Evolutionary conservation across 306 rosid species (phyloP), one percentile per base, ranked within the genome.

Genomic region (Malus domestica): DNA sequence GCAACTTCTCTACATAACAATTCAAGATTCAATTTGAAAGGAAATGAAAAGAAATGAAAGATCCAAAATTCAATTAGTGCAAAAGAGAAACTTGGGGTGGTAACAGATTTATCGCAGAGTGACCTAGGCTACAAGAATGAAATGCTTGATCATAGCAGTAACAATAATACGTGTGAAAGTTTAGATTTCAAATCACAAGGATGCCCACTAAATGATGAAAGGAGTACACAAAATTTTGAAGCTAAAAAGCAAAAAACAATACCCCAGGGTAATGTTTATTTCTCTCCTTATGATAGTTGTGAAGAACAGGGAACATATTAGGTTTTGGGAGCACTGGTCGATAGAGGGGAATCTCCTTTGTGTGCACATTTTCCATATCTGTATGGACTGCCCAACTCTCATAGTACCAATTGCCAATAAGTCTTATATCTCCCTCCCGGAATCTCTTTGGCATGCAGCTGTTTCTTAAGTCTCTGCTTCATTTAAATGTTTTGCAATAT

Each of bases 1-100:
- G 98, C 91, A 93, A 86, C 84, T 88, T 93, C 64, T 93, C 98
- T 93, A 71, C 84, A 83, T 75, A 73, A 60, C 61, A 76, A 80
- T 55, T 67, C 49, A 69, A 69, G 12, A 79, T 57, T 20, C 45
- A n/a, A 66, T 10, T 22, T 51, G 4, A 73, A 59, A 3, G 9
- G 4, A 6, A 22, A 49, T 4, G 6, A 46, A 11, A 57, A 25
- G 45, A 61, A 68, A n/a, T 0, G n/a, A 75, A 23, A 15, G 25
- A 42, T 3, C 10, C 18, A 46, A 33, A 51, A 38, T 35, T 29
- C 57, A 14, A 57, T 35, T 20, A 38, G 46, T 9, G 45, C 5
- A 42, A 29, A 33, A 49, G 61, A 27, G 42, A 11, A 15, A 60
- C 62, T 60, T 60, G 11, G 16, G 29, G 59, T 40, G 40, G 77